Percentiles rank a stretch among this genome's conserved stretches.
These are phyloP conservation scores for Komagataella mondaviorum DNA, from an alignment of 805 yeast species.

Conservation along the genomic window DNA sequence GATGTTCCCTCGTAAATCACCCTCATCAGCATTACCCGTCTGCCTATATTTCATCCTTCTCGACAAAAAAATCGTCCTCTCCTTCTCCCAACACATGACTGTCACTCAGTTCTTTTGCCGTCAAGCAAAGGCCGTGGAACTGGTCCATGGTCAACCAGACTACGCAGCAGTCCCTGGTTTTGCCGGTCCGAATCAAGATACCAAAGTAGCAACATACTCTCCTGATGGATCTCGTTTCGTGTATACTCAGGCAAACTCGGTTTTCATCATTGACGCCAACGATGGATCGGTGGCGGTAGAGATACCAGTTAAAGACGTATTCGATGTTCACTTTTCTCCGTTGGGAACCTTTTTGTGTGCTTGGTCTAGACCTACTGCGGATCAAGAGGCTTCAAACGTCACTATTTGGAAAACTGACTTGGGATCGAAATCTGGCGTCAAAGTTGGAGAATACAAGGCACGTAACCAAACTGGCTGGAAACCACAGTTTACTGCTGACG, in stretches of 20 bases:
- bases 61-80: neutral
- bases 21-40: neutral
- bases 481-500: conserved; percentile 82
- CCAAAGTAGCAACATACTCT: conserved; percentile 54
- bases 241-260: conserved; percentile 52
- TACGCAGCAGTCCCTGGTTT: conserved; percentile 17
- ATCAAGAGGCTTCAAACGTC: conserved; percentile 73
- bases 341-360: conserved; percentile 68
- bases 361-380: conserved; percentile 80
- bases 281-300: conserved; percentile 30
- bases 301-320: conserved; percentile 50
- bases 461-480: conserved; percentile 85
- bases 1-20: neutral
- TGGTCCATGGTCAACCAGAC: conserved; percentile 33
- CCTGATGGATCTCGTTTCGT: conserved; percentile 59
- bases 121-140: conserved; percentile 41
- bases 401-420: conserved; percentile 50
- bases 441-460: conserved; percentile 53
- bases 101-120: conserved; percentile 18
- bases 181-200: conserved; percentile 24
- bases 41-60: neutral
- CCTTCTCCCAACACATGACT: neutral
- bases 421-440: conserved; percentile 17
- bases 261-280: conserved; percentile 43
- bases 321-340: conserved; percentile 84